Conservation (phyloP, 805 yeast genomes). For the Kazachstania viticola region DNA sequence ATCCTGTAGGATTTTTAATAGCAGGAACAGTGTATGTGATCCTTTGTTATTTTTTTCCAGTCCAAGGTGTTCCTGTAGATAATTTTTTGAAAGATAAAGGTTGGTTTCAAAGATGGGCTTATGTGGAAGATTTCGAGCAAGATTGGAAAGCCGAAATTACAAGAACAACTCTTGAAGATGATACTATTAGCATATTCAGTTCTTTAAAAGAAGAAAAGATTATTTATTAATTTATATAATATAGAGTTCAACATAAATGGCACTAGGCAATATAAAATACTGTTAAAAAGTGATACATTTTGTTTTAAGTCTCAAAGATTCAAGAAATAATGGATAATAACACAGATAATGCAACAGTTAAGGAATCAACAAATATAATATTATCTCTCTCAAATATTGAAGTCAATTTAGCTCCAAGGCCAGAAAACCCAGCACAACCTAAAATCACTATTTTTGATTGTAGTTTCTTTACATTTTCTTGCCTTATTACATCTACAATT, state of each 20-base stretch:
- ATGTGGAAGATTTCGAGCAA: slow-evolving; percentile 52
- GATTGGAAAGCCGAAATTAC: slow-evolving; percentile 11
- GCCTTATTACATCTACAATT: slow-evolving; percentile 9
- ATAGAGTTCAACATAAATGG: too few species aligned
- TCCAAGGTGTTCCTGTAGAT: slow-evolving; percentile 30
- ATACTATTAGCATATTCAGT: background rate
- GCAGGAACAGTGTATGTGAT: slow-evolving; percentile 45
- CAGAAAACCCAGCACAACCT: slow-evolving; percentile 23
- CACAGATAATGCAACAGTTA: slow-evolving; percentile 5
- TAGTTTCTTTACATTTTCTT: slow-evolving; percentile 9
- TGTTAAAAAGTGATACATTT: too few species aligned
- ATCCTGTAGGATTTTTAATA: slow-evolving; percentile 60
- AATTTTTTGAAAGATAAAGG: slow-evolving; percentile 37
- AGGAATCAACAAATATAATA: slow-evolving; percentile 7
- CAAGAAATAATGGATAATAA: too few species aligned
- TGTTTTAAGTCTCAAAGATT: too few species aligned
- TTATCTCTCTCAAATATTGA: slow-evolving; percentile 2
- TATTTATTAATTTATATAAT: too few species aligned
- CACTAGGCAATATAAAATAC: too few species aligned
- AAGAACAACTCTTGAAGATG: background rate
- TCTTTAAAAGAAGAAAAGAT: background rate
- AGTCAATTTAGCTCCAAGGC: slow-evolving; percentile 7
- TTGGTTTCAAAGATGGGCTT: slow-evolving; percentile 51
- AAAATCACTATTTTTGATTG: slow-evolving; percentile 11
- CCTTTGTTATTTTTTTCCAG: slow-evolving; percentile 44